phyloP scores from a whole-genome alignment of 176 grass and related monocot species.

The Zoysia japonica region DNA sequence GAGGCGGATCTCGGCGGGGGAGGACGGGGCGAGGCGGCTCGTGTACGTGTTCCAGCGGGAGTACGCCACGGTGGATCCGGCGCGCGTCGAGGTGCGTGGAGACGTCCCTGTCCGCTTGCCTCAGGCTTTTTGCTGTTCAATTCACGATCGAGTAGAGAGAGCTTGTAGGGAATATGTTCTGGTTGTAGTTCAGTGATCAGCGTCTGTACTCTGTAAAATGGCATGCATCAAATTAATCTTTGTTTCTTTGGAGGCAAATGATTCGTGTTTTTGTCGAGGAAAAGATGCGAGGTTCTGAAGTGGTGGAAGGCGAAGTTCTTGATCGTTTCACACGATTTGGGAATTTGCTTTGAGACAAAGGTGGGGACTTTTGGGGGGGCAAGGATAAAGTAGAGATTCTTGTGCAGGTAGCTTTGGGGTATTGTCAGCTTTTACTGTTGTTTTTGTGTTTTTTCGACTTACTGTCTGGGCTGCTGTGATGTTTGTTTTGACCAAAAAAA shows the following conservation, averaged over 20 bases:
- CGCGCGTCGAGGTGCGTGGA: constrained; percentile 58
- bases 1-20: constrained; percentile 46
- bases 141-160: background rate
- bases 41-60: constrained; percentile 92
- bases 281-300: background rate
- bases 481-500: background rate
- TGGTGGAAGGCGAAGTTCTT: background rate
- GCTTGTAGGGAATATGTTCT: background rate
- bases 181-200: background rate
- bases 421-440: background rate
- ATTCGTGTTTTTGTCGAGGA: background rate
- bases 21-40: constrained; percentile 40
- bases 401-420: constrained; percentile 26
- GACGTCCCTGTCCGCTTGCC: background rate
- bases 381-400: constrained; percentile 17
- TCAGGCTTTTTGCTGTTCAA: background rate
- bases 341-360: constrained; percentile 22
- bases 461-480: background rate
- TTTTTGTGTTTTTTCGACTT: too few relatives aligned
- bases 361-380: background rate
- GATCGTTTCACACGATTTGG: background rate
- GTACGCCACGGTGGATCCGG: constrained; percentile 82
- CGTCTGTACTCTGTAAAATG: background rate
- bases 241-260: constrained; percentile 3
- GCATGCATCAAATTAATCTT: too few relatives aligned